phyloP scores from a whole-genome alignment of 2,329 filamentous ascomycete species.

The Diaporthe sp. region DNA sequence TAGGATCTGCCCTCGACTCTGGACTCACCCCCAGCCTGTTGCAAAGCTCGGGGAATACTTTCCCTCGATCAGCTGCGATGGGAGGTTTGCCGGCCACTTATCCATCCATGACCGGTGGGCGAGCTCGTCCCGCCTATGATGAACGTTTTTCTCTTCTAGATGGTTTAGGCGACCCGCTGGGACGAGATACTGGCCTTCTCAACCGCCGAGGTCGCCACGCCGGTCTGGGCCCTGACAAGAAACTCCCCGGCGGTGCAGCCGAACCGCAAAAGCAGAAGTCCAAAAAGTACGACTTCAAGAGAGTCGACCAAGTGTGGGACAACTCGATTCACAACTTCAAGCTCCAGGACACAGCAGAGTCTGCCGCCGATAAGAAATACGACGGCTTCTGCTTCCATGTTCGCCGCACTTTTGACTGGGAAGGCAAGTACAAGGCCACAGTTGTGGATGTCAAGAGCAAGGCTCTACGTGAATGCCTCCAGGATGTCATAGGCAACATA shows the following conservation, averaged over 20 bases:
- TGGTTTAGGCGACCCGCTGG: neutral
- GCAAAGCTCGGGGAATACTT: neutral
- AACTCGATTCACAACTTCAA: slow-evolving; percentile 63
- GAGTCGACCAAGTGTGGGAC: slow-evolving; percentile 70
- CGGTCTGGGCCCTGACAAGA: neutral
- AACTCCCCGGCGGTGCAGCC: neutral
- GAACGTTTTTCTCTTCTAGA: neutral
- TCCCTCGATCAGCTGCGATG: slow-evolving; percentile 7
- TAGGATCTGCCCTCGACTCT: slow-evolving; percentile 6
- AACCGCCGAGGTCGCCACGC: neutral
- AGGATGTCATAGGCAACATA: slow-evolving; percentile 80
- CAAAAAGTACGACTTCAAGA: slow-evolving; percentile 59
- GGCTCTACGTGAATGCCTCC: slow-evolving; percentile 77
- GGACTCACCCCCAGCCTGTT: neutral
- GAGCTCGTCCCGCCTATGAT: neutral
- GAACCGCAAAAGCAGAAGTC: slow-evolving; percentile 34
- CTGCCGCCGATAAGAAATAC: slow-evolving; percentile 67
- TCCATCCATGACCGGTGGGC: neutral
- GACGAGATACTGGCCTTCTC: neutral
- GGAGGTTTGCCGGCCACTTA: neutral
- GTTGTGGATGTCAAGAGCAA: slow-evolving; percentile 90
- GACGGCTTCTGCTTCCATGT: slow-evolving; percentile 88
- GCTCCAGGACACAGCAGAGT: slow-evolving; percentile 67
- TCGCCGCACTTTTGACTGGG: slow-evolving; percentile 84
- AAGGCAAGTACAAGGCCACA: slow-evolving; percentile 81